Evolutionary conservation across 2,329 filamentous ascomycete species (phyloP).

Genomic region (Trichoderma sp.): DNA sequence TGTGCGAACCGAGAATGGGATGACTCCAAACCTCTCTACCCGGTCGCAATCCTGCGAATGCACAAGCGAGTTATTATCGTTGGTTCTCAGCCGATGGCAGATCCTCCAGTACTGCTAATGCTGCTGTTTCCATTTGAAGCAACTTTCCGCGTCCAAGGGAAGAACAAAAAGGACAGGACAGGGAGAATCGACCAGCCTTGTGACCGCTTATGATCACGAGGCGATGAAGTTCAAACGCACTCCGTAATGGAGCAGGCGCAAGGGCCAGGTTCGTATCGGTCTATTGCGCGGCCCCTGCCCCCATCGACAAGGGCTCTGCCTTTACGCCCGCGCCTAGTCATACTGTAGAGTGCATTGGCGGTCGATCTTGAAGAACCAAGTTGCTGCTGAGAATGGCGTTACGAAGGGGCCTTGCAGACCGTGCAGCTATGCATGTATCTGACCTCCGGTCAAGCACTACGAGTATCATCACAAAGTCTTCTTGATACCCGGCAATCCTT

Average conservation of each 20-base stretch:
- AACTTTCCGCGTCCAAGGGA: background rate
- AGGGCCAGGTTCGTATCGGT: conserved; percentile 15
- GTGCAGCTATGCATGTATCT: background rate
- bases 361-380: conserved; percentile 14
- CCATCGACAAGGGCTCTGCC: conserved; percentile 2
- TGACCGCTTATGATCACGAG: conserved; percentile 19
- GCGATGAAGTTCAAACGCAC: conserved; percentile 6
- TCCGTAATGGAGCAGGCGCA: conserved; percentile 5
- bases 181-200: conserved; percentile 8
- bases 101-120: background rate
- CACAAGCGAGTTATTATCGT: background rate
- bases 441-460: background rate
- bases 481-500: background rate
- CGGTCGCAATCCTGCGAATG: background rate
- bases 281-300: conserved; percentile 7
- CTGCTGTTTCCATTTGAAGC: background rate
- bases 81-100: background rate
- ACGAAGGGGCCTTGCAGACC: background rate
- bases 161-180: background rate
- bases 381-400: conserved; percentile 1
- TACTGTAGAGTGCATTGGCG: conserved; percentile 16
- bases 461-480: background rate
- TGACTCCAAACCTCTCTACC: background rate
- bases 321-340: conserved; percentile 17
- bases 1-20: background rate